Conservation (phyloP, 805 yeast genomes). For the Yarrowia sp. region DNA sequence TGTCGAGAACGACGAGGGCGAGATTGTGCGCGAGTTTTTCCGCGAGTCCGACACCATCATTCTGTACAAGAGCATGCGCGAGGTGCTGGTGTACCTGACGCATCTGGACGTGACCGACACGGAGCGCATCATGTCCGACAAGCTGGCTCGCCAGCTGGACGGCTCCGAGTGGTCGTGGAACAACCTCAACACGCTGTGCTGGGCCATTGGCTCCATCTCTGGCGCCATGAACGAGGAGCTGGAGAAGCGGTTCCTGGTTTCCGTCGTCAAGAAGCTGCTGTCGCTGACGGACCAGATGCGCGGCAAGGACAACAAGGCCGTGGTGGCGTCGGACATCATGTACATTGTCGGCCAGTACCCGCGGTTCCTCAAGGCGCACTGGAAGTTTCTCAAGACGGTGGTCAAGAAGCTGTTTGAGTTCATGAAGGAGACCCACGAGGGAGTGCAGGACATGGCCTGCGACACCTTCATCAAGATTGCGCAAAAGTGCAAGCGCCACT, state of each 20-base stretch:
- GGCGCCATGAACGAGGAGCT: conserved; percentile 98
- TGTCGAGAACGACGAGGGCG: conserved; percentile 98
- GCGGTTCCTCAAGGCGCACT: conserved; percentile 92
- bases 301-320: conserved; percentile 98
- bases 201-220: conserved; percentile 99
- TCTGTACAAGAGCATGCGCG: conserved; percentile 91
- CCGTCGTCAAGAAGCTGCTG: conserved; percentile 87
- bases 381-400: conserved; percentile 96
- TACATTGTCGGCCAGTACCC: conserved; percentile 99
- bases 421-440: conserved; percentile 99
- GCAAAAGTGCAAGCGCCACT: conserved; percentile 90
- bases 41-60: conserved; percentile 97
- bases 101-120: conserved; percentile 94
- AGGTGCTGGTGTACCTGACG: conserved; percentile 89
- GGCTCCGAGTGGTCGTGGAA: conserved; percentile 99
- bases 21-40: conserved; percentile 94
- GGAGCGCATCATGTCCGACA: conserved; percentile 88
- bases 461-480: conserved; percentile 97
- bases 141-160: conserved; percentile 85
- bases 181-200: conserved; percentile 91
- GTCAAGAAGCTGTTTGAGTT: conserved; percentile 93
- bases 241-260: conserved; percentile 90
- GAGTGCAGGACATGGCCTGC: conserved; percentile 99
- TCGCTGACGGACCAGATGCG: conserved; percentile 93
- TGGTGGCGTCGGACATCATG: conserved; percentile 99